phyloP scores from a whole-genome alignment of 331 rosid species.

The Rhamnella rubrinervis region DNA sequence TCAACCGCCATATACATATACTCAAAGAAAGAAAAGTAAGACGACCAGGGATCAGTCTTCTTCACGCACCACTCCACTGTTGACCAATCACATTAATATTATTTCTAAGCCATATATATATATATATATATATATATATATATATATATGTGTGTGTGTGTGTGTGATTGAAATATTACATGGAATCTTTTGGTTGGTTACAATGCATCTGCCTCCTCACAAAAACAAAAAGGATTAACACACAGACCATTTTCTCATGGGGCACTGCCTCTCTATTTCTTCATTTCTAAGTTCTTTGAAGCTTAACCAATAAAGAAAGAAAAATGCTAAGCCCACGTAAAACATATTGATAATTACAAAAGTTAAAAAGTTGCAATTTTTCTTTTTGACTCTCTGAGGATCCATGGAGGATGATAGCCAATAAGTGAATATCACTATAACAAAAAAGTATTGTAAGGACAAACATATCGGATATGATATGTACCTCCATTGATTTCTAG shows the following conservation, averaged over 20 bases:
- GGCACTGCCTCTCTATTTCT: not conserved
- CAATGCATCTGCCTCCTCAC: slow-evolving; percentile 5
- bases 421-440: slow-evolving; percentile 8
- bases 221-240: slow-evolving; percentile 2
- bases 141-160: not conserved
- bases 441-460: not conserved
- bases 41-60: not conserved
- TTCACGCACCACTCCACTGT: not conserved
- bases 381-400: slow-evolving; percentile 19
- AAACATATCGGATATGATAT: not conserved
- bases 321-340: slow-evolving; percentile 7
- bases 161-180: not conserved
- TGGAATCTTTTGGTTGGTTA: slow-evolving; percentile 3
- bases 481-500: not conserved
- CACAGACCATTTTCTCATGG: not conserved
- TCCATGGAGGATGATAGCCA: not conserved
- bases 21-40: not conserved
- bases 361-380: slow-evolving; percentile 2
- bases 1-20: not conserved
- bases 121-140: not conserved
- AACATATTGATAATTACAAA: not conserved
- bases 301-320: not conserved
- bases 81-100: not conserved
- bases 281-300: slow-evolving; percentile 14
- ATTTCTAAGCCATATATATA: not conserved